Base-by-base conservation (phyloP, 2,329 filamentous ascomycete species). In the Ambrosiella beaveri region DNA sequence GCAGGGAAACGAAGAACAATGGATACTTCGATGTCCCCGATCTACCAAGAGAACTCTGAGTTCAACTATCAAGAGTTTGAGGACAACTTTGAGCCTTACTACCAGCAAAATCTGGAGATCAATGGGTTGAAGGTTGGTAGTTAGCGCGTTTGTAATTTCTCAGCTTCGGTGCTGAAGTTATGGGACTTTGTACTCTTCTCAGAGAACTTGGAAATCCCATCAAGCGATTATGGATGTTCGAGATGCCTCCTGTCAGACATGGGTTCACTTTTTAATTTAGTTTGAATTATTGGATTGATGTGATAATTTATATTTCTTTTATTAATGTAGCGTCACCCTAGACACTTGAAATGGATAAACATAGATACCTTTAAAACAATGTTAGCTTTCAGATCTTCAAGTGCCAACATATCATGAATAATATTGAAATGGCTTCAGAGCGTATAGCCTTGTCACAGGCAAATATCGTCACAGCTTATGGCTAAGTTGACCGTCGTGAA, bases 401-500 rank as follows among this genome's bases (percentile, higher is more conserved):
- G 52, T 7, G 40, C 40, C 41, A 41, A 37, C 38, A 17, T 19
- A 27, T 12, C 27, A 38, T 50, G 45, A 38, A 6, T 47, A 15
- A 9, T 47, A 15, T 38, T 41, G 35, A 11, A 54, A 27, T 55
- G 59, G 41, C 55, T 54, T 60, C 59, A 60, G 59, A 47, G 51
- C 52, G 50, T 60, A 51, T 60, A 71, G 71, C 71, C 71, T 70
- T 72, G 71, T 73, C 71, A 73, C 65, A 72, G 71, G 71, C 71
- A 66, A 59, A 63, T 71, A 66, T 73, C 71, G 69, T 72, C 71
- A 73, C 67, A 66, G 71, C 71, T 61, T 71, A 69, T 71, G 69
- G 71, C 71, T 73, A 71, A 66, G 71, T 73, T 72, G 71, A 73
- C 71, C 71, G 71, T 73, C 71, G 71, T 73, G 71, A 73, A 72